These are phyloP conservation scores for Triglochin maritima DNA, from an alignment of 106 monocot genomes.

Conservation along the genomic window DNA sequence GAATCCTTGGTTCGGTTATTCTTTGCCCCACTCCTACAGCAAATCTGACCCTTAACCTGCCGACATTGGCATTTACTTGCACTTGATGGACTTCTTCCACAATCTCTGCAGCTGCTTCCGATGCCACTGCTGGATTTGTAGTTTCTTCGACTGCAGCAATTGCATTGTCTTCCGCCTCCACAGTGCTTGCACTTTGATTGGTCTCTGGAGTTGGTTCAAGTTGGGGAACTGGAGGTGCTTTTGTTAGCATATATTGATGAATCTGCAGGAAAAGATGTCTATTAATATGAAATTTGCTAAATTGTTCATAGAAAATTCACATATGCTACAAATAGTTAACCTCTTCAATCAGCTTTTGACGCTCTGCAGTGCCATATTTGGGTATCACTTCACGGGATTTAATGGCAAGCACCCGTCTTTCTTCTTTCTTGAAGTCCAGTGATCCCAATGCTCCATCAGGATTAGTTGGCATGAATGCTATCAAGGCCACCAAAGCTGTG, in stretches of 20 bases:
- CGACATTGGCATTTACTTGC: conserved; percentile 44
- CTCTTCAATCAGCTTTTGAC: conserved; percentile 83
- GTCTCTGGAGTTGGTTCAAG: conserved; percentile 7
- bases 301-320: background rate
- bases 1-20: conserved; percentile 5
- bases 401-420: conserved; percentile 65
- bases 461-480: conserved; percentile 96
- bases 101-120: conserved; percentile 17
- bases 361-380: conserved; percentile 54
- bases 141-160: conserved; percentile 7
- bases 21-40: conserved; percentile 33
- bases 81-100: conserved; percentile 44
- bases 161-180: conserved; percentile 4
- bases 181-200: background rate
- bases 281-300: background rate
- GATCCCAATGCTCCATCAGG: conserved; percentile 93
- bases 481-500: conserved; percentile 83
- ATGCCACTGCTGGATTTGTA: background rate
- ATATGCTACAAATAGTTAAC: conserved; percentile 12
- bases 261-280: conserved; percentile 28
- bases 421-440: conserved; percentile 90
- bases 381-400: conserved; percentile 73
- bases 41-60: conserved; percentile 34
- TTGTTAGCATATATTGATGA: conserved; percentile 75
- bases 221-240: conserved; percentile 54